Conservation (phyloP, 2,329 filamentous ascomycete genomes). For the Fusarium marasasianum region DNA sequence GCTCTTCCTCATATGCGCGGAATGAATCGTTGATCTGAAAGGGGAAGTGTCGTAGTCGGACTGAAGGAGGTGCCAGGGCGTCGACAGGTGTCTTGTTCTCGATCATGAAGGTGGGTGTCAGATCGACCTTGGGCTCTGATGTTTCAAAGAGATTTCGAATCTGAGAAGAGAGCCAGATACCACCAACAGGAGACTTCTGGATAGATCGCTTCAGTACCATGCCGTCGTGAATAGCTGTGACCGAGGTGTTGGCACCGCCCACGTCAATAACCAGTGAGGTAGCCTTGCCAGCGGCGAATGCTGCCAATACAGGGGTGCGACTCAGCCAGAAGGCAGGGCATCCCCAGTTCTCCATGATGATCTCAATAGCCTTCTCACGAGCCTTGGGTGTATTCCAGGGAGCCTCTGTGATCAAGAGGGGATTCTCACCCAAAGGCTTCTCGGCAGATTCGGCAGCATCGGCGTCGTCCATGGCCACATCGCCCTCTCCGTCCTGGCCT, state of each 20-base stretch:
- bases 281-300: conserved; percentile 92
- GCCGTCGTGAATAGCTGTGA: conserved; percentile 93
- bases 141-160: conserved; percentile 81
- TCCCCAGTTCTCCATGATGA: conserved; percentile 97
- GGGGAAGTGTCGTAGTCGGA: conserved; percentile 75
- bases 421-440: conserved; percentile 87
- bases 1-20: conserved; percentile 87
- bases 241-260: conserved; percentile 86
- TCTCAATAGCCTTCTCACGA: conserved; percentile 92
- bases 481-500: conserved; percentile 69
- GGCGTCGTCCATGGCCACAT: conserved; percentile 66
- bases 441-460: conserved; percentile 62
- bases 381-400: conserved; percentile 91
- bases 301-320: conserved; percentile 86
- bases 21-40: conserved; percentile 74
- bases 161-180: conserved; percentile 90
- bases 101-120: conserved; percentile 88
- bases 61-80: conserved; percentile 81
- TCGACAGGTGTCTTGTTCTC: conserved; percentile 90
- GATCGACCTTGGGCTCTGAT: conserved; percentile 73
- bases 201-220: conserved; percentile 92
- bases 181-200: conserved; percentile 84
- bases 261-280: conserved; percentile 93
- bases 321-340: conserved; percentile 94
- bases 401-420: conserved; percentile 91